Evolutionary conservation across 1,139 yeast species (phyloP), one percentile per base, ranked within the genome.

Genomic region (Kodamaea fungicola): DNA sequence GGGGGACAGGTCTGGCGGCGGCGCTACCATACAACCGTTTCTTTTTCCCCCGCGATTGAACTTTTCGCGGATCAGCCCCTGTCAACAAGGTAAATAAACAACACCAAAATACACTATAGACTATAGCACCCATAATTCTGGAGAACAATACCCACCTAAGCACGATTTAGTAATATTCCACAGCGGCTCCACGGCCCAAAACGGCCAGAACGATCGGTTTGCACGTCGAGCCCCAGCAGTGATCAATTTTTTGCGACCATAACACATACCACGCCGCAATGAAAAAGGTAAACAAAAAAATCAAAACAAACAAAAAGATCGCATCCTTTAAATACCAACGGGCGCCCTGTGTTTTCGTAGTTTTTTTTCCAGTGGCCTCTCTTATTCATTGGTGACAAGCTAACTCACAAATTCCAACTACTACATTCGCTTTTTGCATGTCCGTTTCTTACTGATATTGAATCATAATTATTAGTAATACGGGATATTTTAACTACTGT

Each of bases 381-480:
- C 12, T 27, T 27, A 27, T 27, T 27, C 29, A 9, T 27, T 12
- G 29, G 29, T 27, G 29, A 23, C 6, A 8, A 23, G 26, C 13
- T 12, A 27, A 27, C 29, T 10, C 13, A 10, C 23, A 9, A n/a
- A 23, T 30, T n/a, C 30, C 30, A 28, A 28, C 30, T 28, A 12
- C 19, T 28, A 28, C 30, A 28, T 28, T 28, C 30, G 30, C 22
- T 28, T 12, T 12, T 8, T 12, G 19, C 30, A 12, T 27, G 29
- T 12, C 30, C 22, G n/a, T 28, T 12, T 12, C 9, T 12, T n/a
- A 30, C 32, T 30, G 32, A 30, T 30, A 30, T 30, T 30, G 32
- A n/a, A 6, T 19, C n/a, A 16, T 16, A 28, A 28, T 28, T 28
- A 30, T 30, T 30, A 22, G n/a, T 24, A 24, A 10, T 24, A 9